Conservation (phyloP, 305 asterid genomes). For the Fraxinus latifolia region DNA sequence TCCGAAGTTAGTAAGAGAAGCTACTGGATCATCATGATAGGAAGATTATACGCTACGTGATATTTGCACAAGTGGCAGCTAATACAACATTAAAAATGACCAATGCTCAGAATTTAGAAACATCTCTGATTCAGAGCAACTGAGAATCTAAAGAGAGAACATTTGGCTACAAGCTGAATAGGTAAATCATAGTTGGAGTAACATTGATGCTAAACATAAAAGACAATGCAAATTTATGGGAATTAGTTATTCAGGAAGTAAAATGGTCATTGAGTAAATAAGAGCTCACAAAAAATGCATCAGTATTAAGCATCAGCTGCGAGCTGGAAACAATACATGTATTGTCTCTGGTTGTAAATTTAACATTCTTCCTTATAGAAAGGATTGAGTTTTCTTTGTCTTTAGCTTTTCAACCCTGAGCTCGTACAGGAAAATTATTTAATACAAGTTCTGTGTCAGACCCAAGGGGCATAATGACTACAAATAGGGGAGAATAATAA, state of each 20-base stretch:
- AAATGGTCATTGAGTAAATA: background rate
- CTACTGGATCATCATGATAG: background rate
- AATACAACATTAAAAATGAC: conserved; percentile 19
- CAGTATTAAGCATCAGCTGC: background rate
- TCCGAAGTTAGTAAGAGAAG: background rate
- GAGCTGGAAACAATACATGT: background rate
- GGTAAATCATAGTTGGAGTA: background rate
- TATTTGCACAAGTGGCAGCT: conserved; percentile 12
- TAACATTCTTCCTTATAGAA: background rate
- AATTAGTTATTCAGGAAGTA: background rate
- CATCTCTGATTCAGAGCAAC: conserved; percentile 19
- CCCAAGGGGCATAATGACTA: background rate
- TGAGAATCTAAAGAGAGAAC: background rate
- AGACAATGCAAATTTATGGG: background rate
- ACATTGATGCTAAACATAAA: background rate
- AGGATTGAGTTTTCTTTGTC: background rate
- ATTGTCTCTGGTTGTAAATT: background rate
- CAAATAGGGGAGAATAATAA: background rate
- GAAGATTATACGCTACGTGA: background rate
- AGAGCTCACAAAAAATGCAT: background rate
- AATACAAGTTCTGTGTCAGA: background rate
- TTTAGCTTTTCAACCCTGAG: background rate
- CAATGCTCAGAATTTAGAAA: background rate
- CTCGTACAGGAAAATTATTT: background rate
- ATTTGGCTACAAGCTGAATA: background rate